Base-by-base conservation (phyloP, 768 basidiomycete genomes). In the Infundibulicybe gibba region DNA sequence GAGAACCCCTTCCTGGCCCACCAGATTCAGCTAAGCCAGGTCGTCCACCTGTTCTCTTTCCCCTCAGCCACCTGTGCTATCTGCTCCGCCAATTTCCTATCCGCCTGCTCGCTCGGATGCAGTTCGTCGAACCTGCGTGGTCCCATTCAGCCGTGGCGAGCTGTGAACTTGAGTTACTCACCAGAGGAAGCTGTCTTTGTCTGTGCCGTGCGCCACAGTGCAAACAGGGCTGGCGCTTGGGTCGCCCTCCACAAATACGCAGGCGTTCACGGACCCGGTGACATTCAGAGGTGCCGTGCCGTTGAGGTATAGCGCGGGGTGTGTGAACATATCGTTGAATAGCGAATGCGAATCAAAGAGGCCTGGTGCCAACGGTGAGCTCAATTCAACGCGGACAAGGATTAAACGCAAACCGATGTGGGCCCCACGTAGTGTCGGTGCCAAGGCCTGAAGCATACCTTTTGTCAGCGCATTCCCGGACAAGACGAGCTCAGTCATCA, bases 271-370 rank as follows among this genome's bases (percentile, higher is more conserved):
- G 17, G 71, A 68, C 0, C 80, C 77, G 0, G 78, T 83, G 19
- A 79, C 72, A 51, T 85, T 84, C 41, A 76, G 59, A 11, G 81
- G 79, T 0, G 72, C 81, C 0, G 81, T 85, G 6, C 83, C 83
- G 49, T 85, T 86, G 30, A 85, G 61, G 59, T 84, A 85, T 3
- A 57, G 50, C 6, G 60, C 52, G 1, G 84, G 83, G 46, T 74
- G 59, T 19, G 64, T 60, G 52, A 71, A 70, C 63, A 86, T 83
- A n/a, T n/a, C n/a, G n/a, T n/a, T n/a, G n/a, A n/a, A n/a, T n/a
- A n/a, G n/a, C n/a, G n/a, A n/a, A n/a, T n/a, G n/a, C n/a, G n/a
- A n/a, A n/a, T n/a, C n/a, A n/a, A n/a, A n/a, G n/a, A n/a, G n/a
- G n/a, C n/a, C n/a, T n/a, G n/a, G n/a, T n/a, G n/a, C n/a, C n/a